Evolutionary conservation across 768 basidiomycete species (phyloP).

Genomic region (Trametes cingulata): DNA sequence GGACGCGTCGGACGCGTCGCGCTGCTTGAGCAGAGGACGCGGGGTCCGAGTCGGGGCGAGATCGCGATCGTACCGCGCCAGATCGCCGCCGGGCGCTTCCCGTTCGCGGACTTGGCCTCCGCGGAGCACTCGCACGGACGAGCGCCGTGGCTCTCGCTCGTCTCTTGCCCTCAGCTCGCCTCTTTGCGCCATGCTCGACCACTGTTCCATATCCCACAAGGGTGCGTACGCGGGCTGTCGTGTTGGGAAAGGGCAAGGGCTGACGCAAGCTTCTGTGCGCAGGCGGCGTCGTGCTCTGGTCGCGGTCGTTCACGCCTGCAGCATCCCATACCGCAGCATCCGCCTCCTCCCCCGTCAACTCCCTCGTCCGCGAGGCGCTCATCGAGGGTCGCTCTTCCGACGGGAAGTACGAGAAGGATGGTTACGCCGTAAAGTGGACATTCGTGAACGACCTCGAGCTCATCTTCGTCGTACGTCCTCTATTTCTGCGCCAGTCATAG

Average conservation of each 20-base stretch:
- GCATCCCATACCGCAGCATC: constrained; percentile 30
- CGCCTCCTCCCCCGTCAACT: constrained; percentile 32
- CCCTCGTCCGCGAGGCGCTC: constrained; percentile 54
- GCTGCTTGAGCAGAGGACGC: background rate
- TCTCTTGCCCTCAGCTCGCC: background rate
- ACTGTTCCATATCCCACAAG: constrained; percentile 94
- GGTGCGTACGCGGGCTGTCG: constrained; percentile 48
- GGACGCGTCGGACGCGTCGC: constrained; percentile 1
- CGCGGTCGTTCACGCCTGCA: constrained; percentile 87
- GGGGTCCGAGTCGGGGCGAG: background rate
- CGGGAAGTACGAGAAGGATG: constrained; percentile 89
- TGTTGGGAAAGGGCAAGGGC: background rate
- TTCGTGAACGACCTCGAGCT: constrained; percentile 94
- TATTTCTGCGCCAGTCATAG: background rate
- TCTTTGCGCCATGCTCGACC: constrained; percentile 75
- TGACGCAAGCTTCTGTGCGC: constrained; percentile 17
- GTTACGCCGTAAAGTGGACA: constrained; percentile 92
- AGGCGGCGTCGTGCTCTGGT: constrained; percentile 96
- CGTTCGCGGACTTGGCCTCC: no score
- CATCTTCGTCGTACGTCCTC: constrained; percentile 84
- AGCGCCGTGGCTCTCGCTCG: background rate
- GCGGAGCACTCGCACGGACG: no score
- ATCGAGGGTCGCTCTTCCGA: constrained; percentile 87
- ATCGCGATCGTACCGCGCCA: background rate
- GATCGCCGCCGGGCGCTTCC: background rate